Base-by-base conservation (phyloP, 345 rosid species). In the Populus nigra region DNA sequence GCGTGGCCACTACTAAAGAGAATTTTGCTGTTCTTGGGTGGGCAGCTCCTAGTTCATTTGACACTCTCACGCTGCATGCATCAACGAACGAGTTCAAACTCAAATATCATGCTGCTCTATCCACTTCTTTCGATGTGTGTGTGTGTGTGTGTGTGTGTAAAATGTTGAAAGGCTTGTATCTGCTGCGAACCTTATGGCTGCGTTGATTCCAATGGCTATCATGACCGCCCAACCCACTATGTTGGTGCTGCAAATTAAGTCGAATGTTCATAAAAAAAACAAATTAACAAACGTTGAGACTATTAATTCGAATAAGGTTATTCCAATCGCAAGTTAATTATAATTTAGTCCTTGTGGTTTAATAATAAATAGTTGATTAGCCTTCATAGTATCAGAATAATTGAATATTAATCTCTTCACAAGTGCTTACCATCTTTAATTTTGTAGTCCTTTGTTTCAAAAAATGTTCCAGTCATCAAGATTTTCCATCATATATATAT, bases 131-230 rank as follows among this genome's bases (percentile, higher is more conserved):
- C 36, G 36, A 33, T 33, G 36, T 33, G 27, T 27, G 33, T 4
- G 36, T 33, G 35, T 33, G 35, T 4, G 35, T 4, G 36, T 4
- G 5, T 33, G 35, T 33, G 36, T 33, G 36, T 33, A 33, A 33
- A 4, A 29, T 2, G 49, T 15, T 29, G 39, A 12, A 11, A 13
- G 18, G 33, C 18, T n/a, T 4, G 9, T 2, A 53, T 23, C 33
- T 6, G 31, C 36, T 3, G 57, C 79, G 16, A 72, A 74, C 82
- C 82, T 79, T 59, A 74, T 74, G 27, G 82, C 82, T 69, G 82
- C 82, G 25, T 74, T 79, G 23, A 79, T 57, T 61, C 82, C 82
- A 22, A 79, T 65, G 5, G 78, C 59, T 15, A 68, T 23, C 75
- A 79, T 74, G 55, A 74, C 50, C 7, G 74, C 29, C 82, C 82